Evolutionary conservation across 768 basidiomycete species (phyloP).

Genomic region (Mycena venus): DNA sequence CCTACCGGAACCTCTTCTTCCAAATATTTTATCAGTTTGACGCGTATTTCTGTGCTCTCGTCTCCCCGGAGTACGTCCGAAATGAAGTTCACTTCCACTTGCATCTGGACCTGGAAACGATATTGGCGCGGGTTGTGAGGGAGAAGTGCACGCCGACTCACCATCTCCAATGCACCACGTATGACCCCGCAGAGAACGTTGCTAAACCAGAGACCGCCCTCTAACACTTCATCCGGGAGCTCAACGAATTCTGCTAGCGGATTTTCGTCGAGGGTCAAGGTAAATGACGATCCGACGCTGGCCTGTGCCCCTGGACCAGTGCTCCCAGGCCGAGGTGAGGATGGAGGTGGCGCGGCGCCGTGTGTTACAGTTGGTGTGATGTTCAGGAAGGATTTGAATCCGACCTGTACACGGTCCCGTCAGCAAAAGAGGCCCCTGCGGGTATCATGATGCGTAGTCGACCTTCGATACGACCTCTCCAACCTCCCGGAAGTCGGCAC

Average conservation of each 20-base stretch:
- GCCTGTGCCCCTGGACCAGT: constrained; percentile 55
- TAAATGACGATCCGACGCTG: constrained; percentile 74
- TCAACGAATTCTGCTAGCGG: constrained; percentile 98
- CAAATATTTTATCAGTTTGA: constrained; percentile 89
- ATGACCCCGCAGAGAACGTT: constrained; percentile 96
- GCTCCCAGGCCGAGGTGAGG: constrained; percentile 63
- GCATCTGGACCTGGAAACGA: constrained; percentile 94
- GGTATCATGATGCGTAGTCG: constrained; percentile 35
- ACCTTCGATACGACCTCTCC: constrained; percentile 98
- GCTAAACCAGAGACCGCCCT: constrained; percentile 96
- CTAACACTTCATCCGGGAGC: constrained; percentile 91
- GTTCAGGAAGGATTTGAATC: constrained; percentile 98
- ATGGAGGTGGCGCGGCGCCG: constrained; percentile 62
- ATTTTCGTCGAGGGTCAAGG: constrained; percentile 93
- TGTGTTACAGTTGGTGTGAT: constrained; percentile 89
- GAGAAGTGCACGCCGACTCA: constrained; percentile 50
- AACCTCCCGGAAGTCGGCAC: constrained; percentile 92
- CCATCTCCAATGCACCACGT: constrained; percentile 96
- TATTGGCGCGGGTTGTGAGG: background rate
- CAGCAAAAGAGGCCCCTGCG: constrained; percentile 1
- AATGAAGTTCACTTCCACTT: constrained; percentile 90
- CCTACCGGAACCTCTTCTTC: constrained; percentile 97
- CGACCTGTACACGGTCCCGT: constrained; percentile 70
- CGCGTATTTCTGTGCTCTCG: constrained; percentile 93
- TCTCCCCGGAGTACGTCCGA: constrained; percentile 94